A percentile compares a stretch with the other conserved stretches of the same genome.
Evolutionary conservation across 2,329 filamentous ascomycete genomes (phyloP).

Genomic region (Phaeosphaeria sp.): DNA sequence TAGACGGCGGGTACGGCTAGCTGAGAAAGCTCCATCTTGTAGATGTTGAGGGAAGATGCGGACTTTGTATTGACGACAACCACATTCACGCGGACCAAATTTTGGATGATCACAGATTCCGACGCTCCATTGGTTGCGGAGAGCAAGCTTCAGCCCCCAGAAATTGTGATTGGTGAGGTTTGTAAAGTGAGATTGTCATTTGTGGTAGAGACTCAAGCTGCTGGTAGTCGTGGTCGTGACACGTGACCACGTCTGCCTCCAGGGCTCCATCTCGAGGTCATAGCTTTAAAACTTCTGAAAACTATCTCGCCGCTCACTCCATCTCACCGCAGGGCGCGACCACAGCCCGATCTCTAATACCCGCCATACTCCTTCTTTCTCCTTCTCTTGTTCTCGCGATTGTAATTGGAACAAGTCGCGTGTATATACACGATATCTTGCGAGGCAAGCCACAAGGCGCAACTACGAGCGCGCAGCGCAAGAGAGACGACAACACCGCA

Average conservation of each 20-base stretch:
- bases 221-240: neutral
- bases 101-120: neutral
- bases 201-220: neutral
- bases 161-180: neutral
- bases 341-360: conserved; percentile 24
- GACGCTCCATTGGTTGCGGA: neutral
- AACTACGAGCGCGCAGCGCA: conserved; percentile 29
- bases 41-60: neutral
- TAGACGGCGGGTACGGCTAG: conserved; percentile 75
- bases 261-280: conserved; percentile 1
- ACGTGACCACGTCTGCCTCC: conserved; percentile 3
- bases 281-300: conserved; percentile 23
- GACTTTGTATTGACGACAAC: neutral
- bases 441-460: conserved; percentile 14
- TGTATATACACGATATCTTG: conserved; percentile 11
- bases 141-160: neutral
- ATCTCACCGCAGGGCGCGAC: conserved; percentile 31
- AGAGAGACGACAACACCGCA: conserved; percentile 21
- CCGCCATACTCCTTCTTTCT: conserved; percentile 1
- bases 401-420: conserved; percentile 9
- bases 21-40: conserved; percentile 38
- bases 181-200: neutral
- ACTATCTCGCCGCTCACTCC: conserved; percentile 22
- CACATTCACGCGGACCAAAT: neutral
- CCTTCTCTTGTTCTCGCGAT: conserved; percentile 15